Percentiles rank a stretch among this genome's conserved stretches.
Evolutionary conservation across 1,284 basidiomycete genomes (phyloP).

Genomic region (Pyrrhoderma noxium): DNA sequence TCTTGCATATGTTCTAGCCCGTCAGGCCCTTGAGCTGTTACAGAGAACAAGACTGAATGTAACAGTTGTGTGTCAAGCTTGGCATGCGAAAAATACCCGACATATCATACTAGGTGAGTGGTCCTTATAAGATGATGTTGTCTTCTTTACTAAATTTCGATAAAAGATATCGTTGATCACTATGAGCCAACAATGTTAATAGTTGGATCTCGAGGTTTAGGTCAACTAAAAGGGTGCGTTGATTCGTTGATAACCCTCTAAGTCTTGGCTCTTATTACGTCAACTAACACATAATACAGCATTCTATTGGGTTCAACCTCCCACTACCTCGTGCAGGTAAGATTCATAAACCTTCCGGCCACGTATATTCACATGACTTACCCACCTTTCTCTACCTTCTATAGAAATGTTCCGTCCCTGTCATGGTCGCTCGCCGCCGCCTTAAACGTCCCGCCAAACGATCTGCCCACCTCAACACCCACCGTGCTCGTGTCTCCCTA

Average conservation of each 20-base stretch:
- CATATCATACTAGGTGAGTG: constrained; percentile 79
- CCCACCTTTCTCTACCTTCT: neutral
- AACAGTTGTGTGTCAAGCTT: constrained; percentile 84
- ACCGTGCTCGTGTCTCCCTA: constrained; percentile 72
- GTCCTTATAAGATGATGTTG: neutral
- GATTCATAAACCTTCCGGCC: constrained; percentile 14
- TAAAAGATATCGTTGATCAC: constrained; percentile 81
- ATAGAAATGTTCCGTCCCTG: constrained; percentile 81
- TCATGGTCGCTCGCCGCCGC: constrained; percentile 84
- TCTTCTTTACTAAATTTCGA: neutral
- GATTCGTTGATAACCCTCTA: neutral
- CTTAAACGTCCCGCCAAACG: constrained; percentile 67
- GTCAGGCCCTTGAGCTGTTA: constrained; percentile 83
- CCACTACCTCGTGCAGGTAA: constrained; percentile 87
- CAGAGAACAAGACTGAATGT: constrained; percentile 88
- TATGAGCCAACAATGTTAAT: constrained; percentile 90
- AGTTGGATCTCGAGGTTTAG: constrained; percentile 88
- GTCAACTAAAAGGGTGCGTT: constrained; percentile 78
- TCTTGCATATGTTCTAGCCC: constrained; percentile 77
- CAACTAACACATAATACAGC: constrained; percentile 33
- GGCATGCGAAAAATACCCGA: constrained; percentile 90
- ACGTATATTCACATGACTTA: constrained; percentile 2
- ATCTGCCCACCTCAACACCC: constrained; percentile 55
- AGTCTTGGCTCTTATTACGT: neutral
- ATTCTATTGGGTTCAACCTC: constrained; percentile 96